Conservation (phyloP, 768 basidiomycete genomes). For the Russula compacta region DNA sequence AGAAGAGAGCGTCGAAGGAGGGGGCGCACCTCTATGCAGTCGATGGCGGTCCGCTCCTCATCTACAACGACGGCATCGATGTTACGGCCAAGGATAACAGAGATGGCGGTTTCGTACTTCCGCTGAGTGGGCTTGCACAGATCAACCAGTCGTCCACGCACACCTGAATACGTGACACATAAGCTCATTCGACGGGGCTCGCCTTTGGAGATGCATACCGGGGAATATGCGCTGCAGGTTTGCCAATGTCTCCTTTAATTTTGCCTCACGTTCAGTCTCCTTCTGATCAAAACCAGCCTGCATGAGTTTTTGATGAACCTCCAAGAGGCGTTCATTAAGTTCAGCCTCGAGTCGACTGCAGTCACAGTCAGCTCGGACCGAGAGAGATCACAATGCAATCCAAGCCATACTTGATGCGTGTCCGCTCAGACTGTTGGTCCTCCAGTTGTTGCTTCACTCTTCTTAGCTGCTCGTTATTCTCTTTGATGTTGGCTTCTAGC, state of each 20-base stretch:
- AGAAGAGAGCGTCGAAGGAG: neutral
- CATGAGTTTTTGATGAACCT: conserved; percentile 72
- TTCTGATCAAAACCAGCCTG: conserved; percentile 86
- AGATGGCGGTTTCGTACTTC: conserved; percentile 88
- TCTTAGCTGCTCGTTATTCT: conserved; percentile 52
- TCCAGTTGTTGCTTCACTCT: conserved; percentile 69
- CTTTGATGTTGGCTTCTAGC: conserved; percentile 53
- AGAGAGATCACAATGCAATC: neutral
- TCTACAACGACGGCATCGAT: conserved; percentile 96
- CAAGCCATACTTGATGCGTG: conserved; percentile 57
- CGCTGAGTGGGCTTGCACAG: conserved; percentile 89
- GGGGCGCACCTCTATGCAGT: conserved; percentile 79
- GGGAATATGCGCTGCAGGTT: conserved; percentile 86
- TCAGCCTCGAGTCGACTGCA: conserved; percentile 82
- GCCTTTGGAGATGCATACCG: conserved; percentile 34
- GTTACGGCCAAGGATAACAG: conserved; percentile 87
- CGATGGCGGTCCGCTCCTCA: conserved; percentile 93
- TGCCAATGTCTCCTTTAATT: conserved; percentile 76
- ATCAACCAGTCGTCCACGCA: conserved; percentile 87
- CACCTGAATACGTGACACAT: conserved; percentile 41
- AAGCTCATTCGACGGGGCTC: neutral
- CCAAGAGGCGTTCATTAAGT: conserved; percentile 82
- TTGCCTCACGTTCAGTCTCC: conserved; percentile 76
- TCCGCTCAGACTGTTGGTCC: conserved; percentile 76
- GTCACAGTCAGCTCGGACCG: neutral